Evolutionary conservation across 2,329 filamentous ascomycete genomes (phyloP), one percentile per base, ranked within the genome.

Genomic region (Colletotrichum sp.): DNA sequence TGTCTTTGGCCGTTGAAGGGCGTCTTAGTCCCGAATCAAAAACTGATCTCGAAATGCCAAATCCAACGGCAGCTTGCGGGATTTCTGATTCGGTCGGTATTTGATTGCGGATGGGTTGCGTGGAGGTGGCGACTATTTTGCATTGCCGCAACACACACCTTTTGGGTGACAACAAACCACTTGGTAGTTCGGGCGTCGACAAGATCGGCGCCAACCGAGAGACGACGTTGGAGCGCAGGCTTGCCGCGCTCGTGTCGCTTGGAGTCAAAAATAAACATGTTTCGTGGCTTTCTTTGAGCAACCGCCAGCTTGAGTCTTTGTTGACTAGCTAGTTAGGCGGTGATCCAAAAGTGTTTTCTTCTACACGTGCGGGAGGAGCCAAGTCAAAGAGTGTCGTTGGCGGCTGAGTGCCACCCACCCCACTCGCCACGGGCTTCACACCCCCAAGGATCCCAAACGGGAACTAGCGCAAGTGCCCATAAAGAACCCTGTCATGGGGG

Each of bases 391-490:
- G 59, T 49, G 57, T 62, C 34, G 70, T 76, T 65, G 21, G 64
- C 30, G 59, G 16, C 62, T 36, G 44, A 68, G 64, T 74, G 59
- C 70, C 65, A 74, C 65, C 59, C 70, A 62, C 72, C 60, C 75
- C 75, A 76, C 75, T 71, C 55, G 55, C 72, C 71, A 67, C 67
- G 55, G 68, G 67, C 72, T 76, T 67, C 66, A 75, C 74, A 74
- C 74, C 66, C 74, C 72, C 66, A 66, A 67, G 75, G 67, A 70
- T 71, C 62, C 75, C 52, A 60, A 76, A 76, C 75, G 75, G 75
- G 65, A 69, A 76, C 75, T 76, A 76, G 75, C 75, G 75, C 75
- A 75, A 71, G 71, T 71, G 64, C 39, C 75, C 75, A 67, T 71
- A 12, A 63, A 36, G 63, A 75, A 76, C 75, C 71, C 72, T 74